These are phyloP conservation scores for Elongisporangium prolatum DNA, from an alignment of 352 stramenopile genomes.

Conservation along the genomic window DNA sequence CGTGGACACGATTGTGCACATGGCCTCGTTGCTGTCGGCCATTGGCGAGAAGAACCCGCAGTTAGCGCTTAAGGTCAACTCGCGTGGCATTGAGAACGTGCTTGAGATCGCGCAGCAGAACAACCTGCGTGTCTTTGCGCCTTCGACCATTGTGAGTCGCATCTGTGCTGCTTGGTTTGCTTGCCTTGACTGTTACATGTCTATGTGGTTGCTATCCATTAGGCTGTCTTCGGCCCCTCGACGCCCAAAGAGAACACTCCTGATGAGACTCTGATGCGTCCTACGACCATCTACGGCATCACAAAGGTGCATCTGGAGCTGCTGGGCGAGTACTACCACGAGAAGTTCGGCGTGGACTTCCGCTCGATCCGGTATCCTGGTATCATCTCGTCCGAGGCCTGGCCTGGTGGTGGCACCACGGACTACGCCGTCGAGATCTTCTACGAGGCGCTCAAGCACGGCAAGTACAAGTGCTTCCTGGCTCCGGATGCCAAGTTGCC, in stretches of 20 bases:
- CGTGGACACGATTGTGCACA: conserved; percentile 88
- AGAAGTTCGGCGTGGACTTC: conserved; percentile 91
- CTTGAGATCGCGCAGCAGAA: conserved; percentile 87
- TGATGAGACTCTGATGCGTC: conserved; percentile 88
- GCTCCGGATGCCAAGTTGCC: conserved; percentile 72
- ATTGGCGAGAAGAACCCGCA: conserved; percentile 89
- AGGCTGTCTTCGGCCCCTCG: conserved; percentile 81
- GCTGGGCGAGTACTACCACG: conserved; percentile 90
- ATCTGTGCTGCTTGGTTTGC: conserved; percentile 2
- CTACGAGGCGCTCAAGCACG: conserved; percentile 85
- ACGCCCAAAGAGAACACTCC: conserved; percentile 83
- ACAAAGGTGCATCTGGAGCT: conserved; percentile 92
- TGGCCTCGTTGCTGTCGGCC: conserved; percentile 87
- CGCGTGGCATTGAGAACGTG: conserved; percentile 87
- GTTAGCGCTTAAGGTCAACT: conserved; percentile 88
- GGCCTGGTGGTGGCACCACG: conserved; percentile 78
- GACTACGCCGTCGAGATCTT: conserved; percentile 94
- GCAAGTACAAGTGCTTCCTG: conserved; percentile 89
- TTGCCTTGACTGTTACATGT: not conserved
- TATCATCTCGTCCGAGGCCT: conserved; percentile 86
- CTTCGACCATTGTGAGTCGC: conserved; percentile 76
- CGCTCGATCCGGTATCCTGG: conserved; percentile 89
- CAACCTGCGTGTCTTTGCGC: conserved; percentile 84
- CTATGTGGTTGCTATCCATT: not conserved
- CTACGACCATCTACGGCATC: conserved; percentile 91